Evolutionary conservation across 305 asterid genomes (phyloP).

Genomic region (Ilex paraguariensis): DNA sequence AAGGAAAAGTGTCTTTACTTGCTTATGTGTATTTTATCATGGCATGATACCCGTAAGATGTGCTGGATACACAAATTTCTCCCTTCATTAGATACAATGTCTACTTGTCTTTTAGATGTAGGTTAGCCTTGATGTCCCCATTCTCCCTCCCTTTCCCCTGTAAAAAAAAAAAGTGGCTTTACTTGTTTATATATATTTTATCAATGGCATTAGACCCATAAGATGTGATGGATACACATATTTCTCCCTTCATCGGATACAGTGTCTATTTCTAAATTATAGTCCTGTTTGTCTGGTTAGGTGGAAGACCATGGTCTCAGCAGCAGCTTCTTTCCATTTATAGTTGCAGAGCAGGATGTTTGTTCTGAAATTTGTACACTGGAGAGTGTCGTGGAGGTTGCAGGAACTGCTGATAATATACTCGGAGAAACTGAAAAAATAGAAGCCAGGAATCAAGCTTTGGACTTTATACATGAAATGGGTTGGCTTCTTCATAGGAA

Average conservation of each 20-base stretch:
- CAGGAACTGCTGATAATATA: constrained; percentile 20
- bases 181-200: neutral
- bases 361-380: constrained; percentile 81
- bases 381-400: constrained; percentile 50
- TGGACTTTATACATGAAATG: constrained; percentile 83
- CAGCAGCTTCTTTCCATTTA: constrained; percentile 96
- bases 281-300: constrained; percentile 27
- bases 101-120: no score
- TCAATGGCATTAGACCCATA: neutral
- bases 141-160: neutral
- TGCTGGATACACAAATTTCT: neutral
- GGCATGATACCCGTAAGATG: neutral
- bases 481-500: constrained; percentile 94
- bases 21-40: neutral
- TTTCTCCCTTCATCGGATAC: neutral
- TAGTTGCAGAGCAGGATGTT: constrained; percentile 85
- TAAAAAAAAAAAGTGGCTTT: neutral
- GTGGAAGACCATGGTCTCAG: constrained; percentile 85
- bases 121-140: no score
- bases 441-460: constrained; percentile 53
- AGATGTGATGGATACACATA: neutral
- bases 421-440: constrained; percentile 22
- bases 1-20: neutral
- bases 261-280: constrained; percentile 18
- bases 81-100: neutral